Percentiles rank a stretch among this genome's conserved stretches.
These are phyloP conservation scores for Silene uniflora DNA, from an alignment of 148 eudicot genomes.

Conservation along the genomic window DNA sequence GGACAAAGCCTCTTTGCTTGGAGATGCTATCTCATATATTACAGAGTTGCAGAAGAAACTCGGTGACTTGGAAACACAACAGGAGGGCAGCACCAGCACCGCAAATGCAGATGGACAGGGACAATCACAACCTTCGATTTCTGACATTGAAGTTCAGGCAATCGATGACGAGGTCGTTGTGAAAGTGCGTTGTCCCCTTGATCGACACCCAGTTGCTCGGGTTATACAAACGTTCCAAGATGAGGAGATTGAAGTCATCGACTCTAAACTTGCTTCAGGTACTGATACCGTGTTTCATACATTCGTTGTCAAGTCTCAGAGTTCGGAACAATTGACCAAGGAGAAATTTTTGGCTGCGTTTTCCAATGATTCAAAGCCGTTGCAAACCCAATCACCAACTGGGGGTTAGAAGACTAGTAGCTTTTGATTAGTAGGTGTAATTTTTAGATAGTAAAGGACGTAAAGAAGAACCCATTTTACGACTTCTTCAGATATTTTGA, in stretches of 20 bases:
- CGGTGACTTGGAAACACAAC: constrained; percentile 64
- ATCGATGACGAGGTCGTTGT: constrained; percentile 50
- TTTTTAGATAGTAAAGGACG: constrained; percentile 25
- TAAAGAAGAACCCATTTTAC: constrained; percentile 17
- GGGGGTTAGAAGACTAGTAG: constrained; percentile 24
- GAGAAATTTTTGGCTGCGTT: constrained; percentile 60
- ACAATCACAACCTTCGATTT: constrained; percentile 13
- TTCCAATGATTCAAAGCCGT: constrained; percentile 41
- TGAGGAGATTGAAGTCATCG: constrained; percentile 40
- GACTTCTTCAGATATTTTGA: constrained; percentile 36
- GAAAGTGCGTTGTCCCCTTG: constrained; percentile 55
- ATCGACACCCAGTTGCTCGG: constrained; percentile 63
- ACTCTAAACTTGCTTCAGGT: constrained; percentile 55
- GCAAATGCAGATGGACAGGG: constrained; percentile 33
- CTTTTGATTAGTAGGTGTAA: constrained; percentile 28
- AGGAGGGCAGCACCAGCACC: constrained; percentile 34
- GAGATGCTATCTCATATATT: constrained; percentile 85
- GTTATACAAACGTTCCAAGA: constrained; percentile 61
- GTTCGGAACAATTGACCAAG: constrained; percentile 59
- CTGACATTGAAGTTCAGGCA: constrained; percentile 49
- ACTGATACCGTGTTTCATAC: constrained; percentile 66
- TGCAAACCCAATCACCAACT: constrained; percentile 27
- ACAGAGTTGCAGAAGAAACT: constrained; percentile 76
- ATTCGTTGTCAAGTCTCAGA: constrained; percentile 56
- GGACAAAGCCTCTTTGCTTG: constrained; percentile 93